Evolutionary conservation across 371 early-diverging fungal species (phyloP).

Genomic region (Circinella minor): DNA sequence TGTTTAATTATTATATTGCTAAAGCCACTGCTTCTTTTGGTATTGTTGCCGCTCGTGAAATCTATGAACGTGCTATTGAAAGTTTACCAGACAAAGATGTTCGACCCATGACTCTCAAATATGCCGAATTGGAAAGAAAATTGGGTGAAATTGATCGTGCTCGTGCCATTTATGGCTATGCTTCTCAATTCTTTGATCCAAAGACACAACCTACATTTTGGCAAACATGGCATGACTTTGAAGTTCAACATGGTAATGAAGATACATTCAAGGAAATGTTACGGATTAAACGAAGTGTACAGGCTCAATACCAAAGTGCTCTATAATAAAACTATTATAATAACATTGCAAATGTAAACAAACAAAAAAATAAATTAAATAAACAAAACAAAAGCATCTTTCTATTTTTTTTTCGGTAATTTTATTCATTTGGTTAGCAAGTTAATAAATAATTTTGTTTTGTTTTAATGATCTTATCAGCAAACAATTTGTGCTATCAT

Average conservation of each 20-base stretch:
- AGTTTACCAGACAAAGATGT: constrained; percentile 85
- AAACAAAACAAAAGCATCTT: neutral
- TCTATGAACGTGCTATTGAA: constrained; percentile 91
- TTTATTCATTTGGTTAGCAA: too few species aligned
- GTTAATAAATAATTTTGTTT: too few species aligned
- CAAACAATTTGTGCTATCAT: too few species aligned
- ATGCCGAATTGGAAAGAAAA: constrained; percentile 86
- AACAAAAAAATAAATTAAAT: too few species aligned
- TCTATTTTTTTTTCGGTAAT: neutral
- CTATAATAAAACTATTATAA: constrained; percentile 18
- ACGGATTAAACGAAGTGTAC: constrained; percentile 85
- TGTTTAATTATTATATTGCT: constrained; percentile 91
- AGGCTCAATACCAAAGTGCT: constrained; percentile 46
- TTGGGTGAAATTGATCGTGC: constrained; percentile 97
- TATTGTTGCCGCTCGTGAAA: constrained; percentile 83
- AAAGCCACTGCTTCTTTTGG: constrained; percentile 90
- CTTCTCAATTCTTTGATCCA: constrained; percentile 90
- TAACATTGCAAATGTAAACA: neutral
- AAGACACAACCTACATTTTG: constrained; percentile 79
- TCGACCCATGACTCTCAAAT: constrained; percentile 80
- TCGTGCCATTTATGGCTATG: constrained; percentile 89
- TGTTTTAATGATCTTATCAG: too few species aligned
- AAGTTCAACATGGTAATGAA: constrained; percentile 96
- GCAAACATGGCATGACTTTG: constrained; percentile 96
- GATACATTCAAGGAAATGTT: constrained; percentile 98